Conservation (phyloP, 148 eudicot species). For the Vaccinium macrocarpon region DNA sequence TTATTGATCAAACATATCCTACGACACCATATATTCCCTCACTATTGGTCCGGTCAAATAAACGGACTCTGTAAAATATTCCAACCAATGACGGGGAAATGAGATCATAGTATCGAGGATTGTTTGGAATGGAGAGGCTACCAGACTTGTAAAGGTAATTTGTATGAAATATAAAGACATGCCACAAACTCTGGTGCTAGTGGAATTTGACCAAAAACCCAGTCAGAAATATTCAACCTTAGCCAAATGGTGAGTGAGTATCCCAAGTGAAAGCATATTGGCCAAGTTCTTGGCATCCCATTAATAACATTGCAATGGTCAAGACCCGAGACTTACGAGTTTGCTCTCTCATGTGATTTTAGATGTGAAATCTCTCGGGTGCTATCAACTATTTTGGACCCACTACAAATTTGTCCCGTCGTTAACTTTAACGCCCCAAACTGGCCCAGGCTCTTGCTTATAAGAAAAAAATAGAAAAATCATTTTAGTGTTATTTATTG, state of each 20-base stretch:
- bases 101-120: background rate
- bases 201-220: conserved; percentile 10
- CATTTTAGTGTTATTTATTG: background rate
- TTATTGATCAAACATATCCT: too few relatives aligned
- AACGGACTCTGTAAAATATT: background rate
- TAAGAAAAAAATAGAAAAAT: too few relatives aligned
- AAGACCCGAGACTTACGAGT: too few relatives aligned
- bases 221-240: background rate
- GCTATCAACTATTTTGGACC: too few relatives aligned
- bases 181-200: background rate
- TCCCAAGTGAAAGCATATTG: background rate
- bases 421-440: too few relatives aligned
- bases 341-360: too few relatives aligned
- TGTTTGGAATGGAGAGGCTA: background rate
- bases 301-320: too few relatives aligned
- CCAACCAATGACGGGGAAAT: conserved; percentile 10
- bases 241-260: background rate
- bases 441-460: too few relatives aligned
- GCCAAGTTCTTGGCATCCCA: conserved; percentile 4
- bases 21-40: too few relatives aligned
- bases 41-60: background rate
- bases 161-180: background rate
- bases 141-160: background rate
- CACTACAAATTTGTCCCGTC: too few relatives aligned
- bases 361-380: too few relatives aligned